Base-by-base conservation (phyloP, 1,284 basidiomycete genomes). In the Irpex sp. region DNA sequence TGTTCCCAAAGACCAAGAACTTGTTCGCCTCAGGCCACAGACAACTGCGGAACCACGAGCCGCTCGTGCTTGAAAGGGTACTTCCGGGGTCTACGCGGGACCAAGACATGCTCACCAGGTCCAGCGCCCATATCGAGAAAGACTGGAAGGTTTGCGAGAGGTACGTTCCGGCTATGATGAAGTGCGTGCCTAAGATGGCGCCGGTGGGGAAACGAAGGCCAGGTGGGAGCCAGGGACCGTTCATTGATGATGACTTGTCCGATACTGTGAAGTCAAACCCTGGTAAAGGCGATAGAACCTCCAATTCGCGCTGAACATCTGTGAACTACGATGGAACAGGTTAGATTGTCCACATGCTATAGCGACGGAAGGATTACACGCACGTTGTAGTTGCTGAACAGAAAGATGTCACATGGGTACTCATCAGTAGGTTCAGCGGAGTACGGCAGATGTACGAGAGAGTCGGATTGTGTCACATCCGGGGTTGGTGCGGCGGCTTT, bases 181-280 rank as follows among this genome's bases (percentile, higher is more conserved):
- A 85, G 75, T 96, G 88, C 48, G 86, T 88, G 34, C 95, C 95
- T 19, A 97, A 81, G 66, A 97, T 88, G 44, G 93, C 92, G 19
- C 95, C 96, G 0, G 93, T 92, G 6, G 96, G 96, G 78, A 98
- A 98, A 7, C 96, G 89, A 57, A 97, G 84, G 13, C 96, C 96
- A 0, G 94, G 96, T 34, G 96, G 96, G 67, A 94, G 89, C 1
- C 86, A 84, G 4, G 84, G 78, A 5, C 91, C 89, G 15, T 84
- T 84, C 86, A 93, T 94, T 26, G 88, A 79, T 19, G 82, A 76
- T n/a, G 93, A 94, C 19, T 87, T 85, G 74, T 94, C 87, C 67
- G 85, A 79, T 67, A 94, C 82, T 17, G 83, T 82, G 73, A 90
- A 91, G 68, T 89, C 86, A n/a, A 82, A 79, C 67, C 86, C 84